These are phyloP conservation scores for Circinella minor DNA, from an alignment of 371 early-diverging fungal genomes.

Conservation along the genomic window DNA sequence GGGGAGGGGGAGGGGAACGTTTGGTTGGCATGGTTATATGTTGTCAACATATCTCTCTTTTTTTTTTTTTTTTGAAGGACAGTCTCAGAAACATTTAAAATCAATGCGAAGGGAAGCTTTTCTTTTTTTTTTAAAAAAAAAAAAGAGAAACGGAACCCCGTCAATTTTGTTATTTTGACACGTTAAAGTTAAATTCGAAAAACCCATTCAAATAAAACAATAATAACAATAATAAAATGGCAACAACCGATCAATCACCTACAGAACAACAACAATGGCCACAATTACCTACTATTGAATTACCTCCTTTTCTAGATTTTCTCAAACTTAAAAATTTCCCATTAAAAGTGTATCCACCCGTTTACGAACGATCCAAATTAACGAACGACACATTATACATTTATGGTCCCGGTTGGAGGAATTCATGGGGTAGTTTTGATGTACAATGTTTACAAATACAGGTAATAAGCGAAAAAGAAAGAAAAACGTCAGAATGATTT, in stretches of 20 bases:
- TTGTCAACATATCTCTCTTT: no score
- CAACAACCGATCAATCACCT: slow-evolving; percentile 79
- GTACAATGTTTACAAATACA: slow-evolving; percentile 50
- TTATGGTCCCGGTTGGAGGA: slow-evolving; percentile 51
- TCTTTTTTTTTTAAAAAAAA: no score
- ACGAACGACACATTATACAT: slow-evolving; percentile 46
- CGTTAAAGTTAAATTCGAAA: no score
- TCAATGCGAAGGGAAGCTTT: neutral
- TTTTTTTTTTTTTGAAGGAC: neutral
- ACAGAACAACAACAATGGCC: slow-evolving; percentile 68
- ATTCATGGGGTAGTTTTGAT: slow-evolving; percentile 46
- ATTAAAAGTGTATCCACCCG: slow-evolving; percentile 45
- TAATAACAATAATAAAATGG: no score
- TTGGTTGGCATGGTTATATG: no score
- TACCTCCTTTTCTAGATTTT: slow-evolving; percentile 47
- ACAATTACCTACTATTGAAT: slow-evolving; percentile 41
- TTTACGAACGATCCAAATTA: slow-evolving; percentile 36
- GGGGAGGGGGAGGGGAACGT: no score
- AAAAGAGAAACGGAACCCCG: no score
- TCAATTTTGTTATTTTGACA: neutral
- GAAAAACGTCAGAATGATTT: no score
- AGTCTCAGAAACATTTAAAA: neutral
- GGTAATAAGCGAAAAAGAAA: no score
- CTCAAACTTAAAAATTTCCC: slow-evolving; percentile 52
- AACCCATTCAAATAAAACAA: neutral